Conservation (phyloP, 1,284 basidiomycete species). For the Bondarzewia mesenterica region DNA sequence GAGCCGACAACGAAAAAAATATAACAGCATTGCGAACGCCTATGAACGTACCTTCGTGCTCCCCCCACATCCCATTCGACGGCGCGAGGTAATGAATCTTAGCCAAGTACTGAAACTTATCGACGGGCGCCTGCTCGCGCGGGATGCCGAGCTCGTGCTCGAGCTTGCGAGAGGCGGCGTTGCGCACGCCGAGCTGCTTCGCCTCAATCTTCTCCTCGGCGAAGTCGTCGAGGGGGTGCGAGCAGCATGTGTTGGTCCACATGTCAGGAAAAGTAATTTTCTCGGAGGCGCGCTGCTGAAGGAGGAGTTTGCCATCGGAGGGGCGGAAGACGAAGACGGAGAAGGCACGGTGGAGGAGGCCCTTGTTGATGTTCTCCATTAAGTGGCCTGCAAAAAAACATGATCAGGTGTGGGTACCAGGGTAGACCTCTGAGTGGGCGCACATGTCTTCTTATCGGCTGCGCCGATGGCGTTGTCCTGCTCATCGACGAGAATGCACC, state of each 20-base stretch:
- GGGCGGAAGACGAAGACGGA: conserved; percentile 97
- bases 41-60: conserved; percentile 90
- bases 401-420: background rate
- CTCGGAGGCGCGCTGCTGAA: conserved; percentile 92
- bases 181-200: conserved; percentile 79
- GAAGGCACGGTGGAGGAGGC: conserved; percentile 95
- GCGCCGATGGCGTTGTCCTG: conserved; percentile 87
- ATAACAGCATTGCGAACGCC: no score
- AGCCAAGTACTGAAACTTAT: conserved; percentile 92
- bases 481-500: conserved; percentile 92
- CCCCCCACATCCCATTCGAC: conserved; percentile 90
- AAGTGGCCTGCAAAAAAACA: conserved; percentile 66
- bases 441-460: conserved; percentile 95
- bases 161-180: conserved; percentile 91
- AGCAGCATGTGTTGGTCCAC: conserved; percentile 99
- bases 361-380: conserved; percentile 95
- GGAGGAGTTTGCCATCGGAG: conserved; percentile 84
- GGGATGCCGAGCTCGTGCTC: conserved; percentile 97
- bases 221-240: conserved; percentile 92
- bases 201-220: conserved; percentile 73
- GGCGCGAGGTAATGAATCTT: conserved; percentile 98
- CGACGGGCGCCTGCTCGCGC: conserved; percentile 64
- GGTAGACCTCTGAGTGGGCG: conserved; percentile 23
- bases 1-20: no score
- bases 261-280: conserved; percentile 99